Evolutionary conservation across 2,329 filamentous ascomycete species (phyloP).

Genomic region (Neonectria coccinea): DNA sequence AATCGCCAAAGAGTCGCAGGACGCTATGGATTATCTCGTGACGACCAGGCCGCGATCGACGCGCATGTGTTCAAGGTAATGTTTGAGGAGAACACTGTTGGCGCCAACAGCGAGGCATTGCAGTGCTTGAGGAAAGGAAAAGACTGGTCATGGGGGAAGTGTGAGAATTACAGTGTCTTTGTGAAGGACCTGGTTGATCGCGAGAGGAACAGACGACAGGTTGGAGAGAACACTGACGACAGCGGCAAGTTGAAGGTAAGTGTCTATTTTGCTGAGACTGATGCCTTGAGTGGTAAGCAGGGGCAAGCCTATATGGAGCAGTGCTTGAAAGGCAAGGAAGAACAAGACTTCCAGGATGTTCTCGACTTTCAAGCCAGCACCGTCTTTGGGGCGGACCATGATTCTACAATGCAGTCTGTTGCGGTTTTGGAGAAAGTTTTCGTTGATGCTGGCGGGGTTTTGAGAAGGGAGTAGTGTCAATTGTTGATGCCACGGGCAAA

Average conservation of each 20-base stretch:
- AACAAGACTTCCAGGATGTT: constrained; percentile 17
- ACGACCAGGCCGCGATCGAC: constrained; percentile 28
- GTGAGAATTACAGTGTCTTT: constrained; percentile 28
- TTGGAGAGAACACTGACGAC: neutral
- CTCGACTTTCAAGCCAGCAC: constrained; percentile 31
- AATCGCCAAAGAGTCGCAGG: constrained; percentile 18
- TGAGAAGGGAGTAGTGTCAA: neutral
- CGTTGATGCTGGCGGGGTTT: constrained; percentile 14
- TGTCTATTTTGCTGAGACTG: constrained; percentile 30
- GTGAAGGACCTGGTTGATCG: constrained; percentile 19
- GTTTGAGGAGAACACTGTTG: constrained; percentile 35
- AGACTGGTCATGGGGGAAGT: constrained; percentile 27
- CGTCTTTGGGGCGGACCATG: constrained; percentile 29
- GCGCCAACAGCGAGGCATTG: constrained; percentile 35
- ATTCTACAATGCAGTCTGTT: constrained; percentile 27
- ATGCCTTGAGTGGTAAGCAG: constrained; percentile 31
- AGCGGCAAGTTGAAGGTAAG: constrained; percentile 24
- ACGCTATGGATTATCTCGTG: constrained; percentile 22
- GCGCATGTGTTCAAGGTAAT: constrained; percentile 18
- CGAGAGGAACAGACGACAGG: constrained; percentile 3
- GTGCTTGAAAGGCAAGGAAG: constrained; percentile 29
- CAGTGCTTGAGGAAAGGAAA: constrained; percentile 33
- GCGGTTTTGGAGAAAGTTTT: constrained; percentile 28
- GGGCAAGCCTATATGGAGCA: constrained; percentile 35
- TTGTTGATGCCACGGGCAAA: neutral